phyloP scores from a whole-genome alignment of 2,329 filamentous ascomycete species.

The Grosmannia serpens region DNA sequence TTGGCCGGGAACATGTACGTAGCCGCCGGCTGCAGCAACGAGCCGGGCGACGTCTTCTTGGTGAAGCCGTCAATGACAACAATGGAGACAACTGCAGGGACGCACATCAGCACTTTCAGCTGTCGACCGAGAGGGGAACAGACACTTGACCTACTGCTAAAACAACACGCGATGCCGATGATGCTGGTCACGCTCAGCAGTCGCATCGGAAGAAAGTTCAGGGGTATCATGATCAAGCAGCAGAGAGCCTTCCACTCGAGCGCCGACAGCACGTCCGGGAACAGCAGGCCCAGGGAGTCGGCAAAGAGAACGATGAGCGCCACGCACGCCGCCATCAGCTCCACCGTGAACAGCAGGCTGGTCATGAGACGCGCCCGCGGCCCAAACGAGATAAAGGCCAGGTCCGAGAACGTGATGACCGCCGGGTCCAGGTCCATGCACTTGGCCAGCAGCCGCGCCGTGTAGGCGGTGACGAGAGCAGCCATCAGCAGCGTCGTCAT shows the following conservation, averaged over 20 bases:
- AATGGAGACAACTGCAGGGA: constrained; percentile 61
- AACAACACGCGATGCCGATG: constrained; percentile 81
- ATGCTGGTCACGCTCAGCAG: constrained; percentile 84
- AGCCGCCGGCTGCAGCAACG: constrained; percentile 64
- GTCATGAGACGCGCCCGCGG: constrained; percentile 68
- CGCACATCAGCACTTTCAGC: neutral
- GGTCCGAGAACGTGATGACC: constrained; percentile 86
- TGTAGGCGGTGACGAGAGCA: constrained; percentile 71
- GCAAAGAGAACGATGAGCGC: constrained; percentile 87
- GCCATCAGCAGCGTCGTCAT: constrained; percentile 62
- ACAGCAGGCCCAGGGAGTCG: constrained; percentile 70
- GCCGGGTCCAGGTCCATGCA: constrained; percentile 79
- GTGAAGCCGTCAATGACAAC: constrained; percentile 77
- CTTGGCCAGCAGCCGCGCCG: constrained; percentile 71
- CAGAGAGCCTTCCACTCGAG: constrained; percentile 79
- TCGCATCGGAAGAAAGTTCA: constrained; percentile 76
- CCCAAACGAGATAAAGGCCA: constrained; percentile 86
- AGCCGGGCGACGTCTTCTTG: constrained; percentile 70
- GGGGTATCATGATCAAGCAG: constrained; percentile 62
- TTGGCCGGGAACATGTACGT: constrained; percentile 77
- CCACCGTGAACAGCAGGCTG: constrained; percentile 76
- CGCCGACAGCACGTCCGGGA: constrained; percentile 55
- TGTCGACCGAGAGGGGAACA: constrained; percentile 1
- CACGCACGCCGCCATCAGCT: constrained; percentile 79
- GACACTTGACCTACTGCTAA: constrained; percentile 56